Conservation (phyloP, 306 rosid species). For the Trifolium pratense region DNA sequence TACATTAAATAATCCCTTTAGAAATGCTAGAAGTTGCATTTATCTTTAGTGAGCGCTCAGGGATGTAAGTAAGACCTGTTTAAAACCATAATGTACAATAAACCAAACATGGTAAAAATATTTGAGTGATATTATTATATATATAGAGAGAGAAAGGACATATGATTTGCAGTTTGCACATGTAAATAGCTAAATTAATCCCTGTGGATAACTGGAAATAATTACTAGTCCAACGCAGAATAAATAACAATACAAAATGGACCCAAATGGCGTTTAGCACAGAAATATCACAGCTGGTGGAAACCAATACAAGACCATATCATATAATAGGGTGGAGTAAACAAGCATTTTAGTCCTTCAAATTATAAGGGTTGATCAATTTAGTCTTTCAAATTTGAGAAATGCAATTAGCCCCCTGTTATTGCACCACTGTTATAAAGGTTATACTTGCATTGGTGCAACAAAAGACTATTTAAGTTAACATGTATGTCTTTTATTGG, state of each 20-base stretch:
- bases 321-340: not conserved
- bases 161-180: constrained; percentile 20
- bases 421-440: too few relatives aligned
- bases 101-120: not conserved
- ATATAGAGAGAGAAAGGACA: not conserved
- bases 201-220: constrained; percentile 13
- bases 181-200: constrained; percentile 12
- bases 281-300: constrained; percentile 31
- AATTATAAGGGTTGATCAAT: too few relatives aligned
- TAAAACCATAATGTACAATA: constrained; percentile 41
- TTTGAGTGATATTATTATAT: not conserved
- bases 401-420: too few relatives aligned
- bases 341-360: not conserved
- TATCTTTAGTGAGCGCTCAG: constrained; percentile 82
- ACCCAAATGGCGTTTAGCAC: not conserved
- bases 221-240: constrained; percentile 21
- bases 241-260: constrained; percentile 4
- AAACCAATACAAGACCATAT: constrained; percentile 19
- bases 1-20: constrained; percentile 65
- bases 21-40: constrained; percentile 96
- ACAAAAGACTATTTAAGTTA: too few relatives aligned
- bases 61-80: constrained; percentile 83
- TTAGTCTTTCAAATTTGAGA: too few relatives aligned
- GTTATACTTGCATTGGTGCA: too few relatives aligned
- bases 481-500: too few relatives aligned